Conservation (phyloP, 257 asterid genomes). For the Fraxinus cuspidata region DNA sequence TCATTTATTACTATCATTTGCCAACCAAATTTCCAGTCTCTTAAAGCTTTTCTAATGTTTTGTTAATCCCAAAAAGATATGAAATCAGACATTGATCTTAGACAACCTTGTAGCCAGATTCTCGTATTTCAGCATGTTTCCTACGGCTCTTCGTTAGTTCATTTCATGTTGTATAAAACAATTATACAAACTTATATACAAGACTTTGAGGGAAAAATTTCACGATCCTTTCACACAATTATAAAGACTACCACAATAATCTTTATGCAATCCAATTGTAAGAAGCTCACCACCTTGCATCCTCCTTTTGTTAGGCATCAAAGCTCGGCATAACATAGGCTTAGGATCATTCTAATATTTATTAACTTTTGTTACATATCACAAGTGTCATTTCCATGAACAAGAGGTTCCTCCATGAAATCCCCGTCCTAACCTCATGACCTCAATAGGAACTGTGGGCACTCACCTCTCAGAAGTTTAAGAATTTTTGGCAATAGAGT, state of each 20-base stretch:
- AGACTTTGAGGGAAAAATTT: background rate
- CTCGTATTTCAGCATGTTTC: background rate
- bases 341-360: background rate
- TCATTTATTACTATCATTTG: constrained; percentile 2
- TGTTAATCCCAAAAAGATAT: background rate
- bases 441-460: constrained; percentile 4
- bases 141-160: background rate
- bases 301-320: constrained; percentile 10
- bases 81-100: constrained; percentile 6
- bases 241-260: constrained; percentile 6
- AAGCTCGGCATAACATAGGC: constrained; percentile 1
- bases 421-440: constrained; percentile 13
- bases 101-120: constrained; percentile 4
- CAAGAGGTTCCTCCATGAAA: background rate
- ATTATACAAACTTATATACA: background rate
- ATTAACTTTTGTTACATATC: constrained; percentile 8
- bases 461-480: constrained; percentile 12
- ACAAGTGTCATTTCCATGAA: background rate
- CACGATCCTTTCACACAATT: constrained; percentile 3
- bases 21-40: background rate
- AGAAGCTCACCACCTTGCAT: background rate
- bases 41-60: background rate
- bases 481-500: constrained; percentile 20
- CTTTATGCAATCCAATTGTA: background rate
- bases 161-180: constrained; percentile 12